Conservation (phyloP, 306 rosid genomes). For the Notholithocarpus densiflorus region DNA sequence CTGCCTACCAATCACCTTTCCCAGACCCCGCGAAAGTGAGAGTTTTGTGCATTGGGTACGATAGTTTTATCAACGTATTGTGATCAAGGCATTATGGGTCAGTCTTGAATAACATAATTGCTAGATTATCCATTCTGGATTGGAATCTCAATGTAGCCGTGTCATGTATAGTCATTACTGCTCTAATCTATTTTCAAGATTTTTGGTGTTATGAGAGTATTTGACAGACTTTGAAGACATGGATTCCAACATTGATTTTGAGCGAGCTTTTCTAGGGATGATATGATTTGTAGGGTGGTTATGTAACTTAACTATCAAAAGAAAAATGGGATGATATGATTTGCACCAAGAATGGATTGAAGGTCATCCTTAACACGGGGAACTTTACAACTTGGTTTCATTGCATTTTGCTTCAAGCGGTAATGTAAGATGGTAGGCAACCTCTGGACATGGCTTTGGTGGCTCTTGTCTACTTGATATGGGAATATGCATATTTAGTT, state of each 20-base stretch:
- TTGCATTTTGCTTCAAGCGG: slow-evolving; percentile 12
- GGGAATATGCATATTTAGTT: slow-evolving; percentile 8
- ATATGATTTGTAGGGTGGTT: slow-evolving; percentile 7
- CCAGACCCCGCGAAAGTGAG: too few species aligned
- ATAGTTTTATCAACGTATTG: not conserved
- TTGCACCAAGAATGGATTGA: slow-evolving; percentile 10
- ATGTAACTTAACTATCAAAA: too few species aligned
- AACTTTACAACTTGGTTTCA: slow-evolving; percentile 17
- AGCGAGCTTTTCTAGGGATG: slow-evolving; percentile 25
- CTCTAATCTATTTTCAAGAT: slow-evolving; percentile 3
- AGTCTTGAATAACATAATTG: not conserved
- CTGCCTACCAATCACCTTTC: too few species aligned
- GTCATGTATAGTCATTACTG: slow-evolving; percentile 8
- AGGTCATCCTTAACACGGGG: slow-evolving; percentile 16
- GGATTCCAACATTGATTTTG: not conserved
- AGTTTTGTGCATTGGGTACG: too few species aligned
- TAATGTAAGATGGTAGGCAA: slow-evolving; percentile 11
- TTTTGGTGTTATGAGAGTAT: slow-evolving; percentile 12
- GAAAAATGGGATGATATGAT: slow-evolving; percentile 8
- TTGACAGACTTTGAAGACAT: slow-evolving; percentile 10
- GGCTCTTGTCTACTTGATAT: not conserved
- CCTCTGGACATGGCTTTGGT: slow-evolving; percentile 17
- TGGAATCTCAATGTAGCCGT: slow-evolving; percentile 5
- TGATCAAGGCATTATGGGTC: not conserved
- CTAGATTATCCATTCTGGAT: slow-evolving; percentile 5